These are phyloP conservation scores for Elsinoe batatas DNA, from an alignment of 2,329 filamentous ascomycete genomes.

Conservation along the genomic window DNA sequence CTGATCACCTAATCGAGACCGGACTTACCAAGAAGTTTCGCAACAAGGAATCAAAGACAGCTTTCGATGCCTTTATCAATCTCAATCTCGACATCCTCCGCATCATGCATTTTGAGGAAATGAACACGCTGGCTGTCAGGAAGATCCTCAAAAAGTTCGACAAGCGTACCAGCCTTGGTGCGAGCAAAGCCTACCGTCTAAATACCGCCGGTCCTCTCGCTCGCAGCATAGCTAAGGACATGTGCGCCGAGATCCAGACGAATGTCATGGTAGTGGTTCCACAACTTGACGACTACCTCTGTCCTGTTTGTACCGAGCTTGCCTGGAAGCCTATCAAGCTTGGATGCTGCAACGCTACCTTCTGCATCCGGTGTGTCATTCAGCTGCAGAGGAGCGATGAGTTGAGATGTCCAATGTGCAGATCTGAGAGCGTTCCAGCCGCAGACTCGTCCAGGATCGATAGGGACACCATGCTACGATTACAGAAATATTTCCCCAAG, in stretches of 20 bases:
- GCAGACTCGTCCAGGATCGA: constrained; percentile 66
- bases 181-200: constrained; percentile 43
- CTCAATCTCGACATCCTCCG: constrained; percentile 70
- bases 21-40: constrained; percentile 54
- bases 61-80: constrained; percentile 58
- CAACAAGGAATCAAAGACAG: constrained; percentile 52
- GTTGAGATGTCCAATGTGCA: constrained; percentile 64
- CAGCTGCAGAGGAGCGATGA: constrained; percentile 64
- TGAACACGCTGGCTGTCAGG: constrained; percentile 64
- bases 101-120: constrained; percentile 72
- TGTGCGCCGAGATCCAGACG: constrained; percentile 64
- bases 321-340: constrained; percentile 75
- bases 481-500: constrained; percentile 68
- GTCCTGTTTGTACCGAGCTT: constrained; percentile 68
- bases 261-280: constrained; percentile 66
- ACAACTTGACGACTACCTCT: constrained; percentile 74
- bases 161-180: constrained; percentile 68
- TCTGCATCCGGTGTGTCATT: constrained; percentile 76
- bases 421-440: constrained; percentile 58
- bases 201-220: constrained; percentile 54
- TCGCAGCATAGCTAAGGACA: constrained; percentile 60
- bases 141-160: constrained; percentile 94
- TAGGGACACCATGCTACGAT: constrained; percentile 53
- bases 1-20: constrained; percentile 52
- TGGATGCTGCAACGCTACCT: constrained; percentile 59